A percentile compares a stretch with the other conserved stretches of the same genome.
phyloP scores from a whole-genome alignment of 805 yeast species.

The Ogataea salicorniae region DNA sequence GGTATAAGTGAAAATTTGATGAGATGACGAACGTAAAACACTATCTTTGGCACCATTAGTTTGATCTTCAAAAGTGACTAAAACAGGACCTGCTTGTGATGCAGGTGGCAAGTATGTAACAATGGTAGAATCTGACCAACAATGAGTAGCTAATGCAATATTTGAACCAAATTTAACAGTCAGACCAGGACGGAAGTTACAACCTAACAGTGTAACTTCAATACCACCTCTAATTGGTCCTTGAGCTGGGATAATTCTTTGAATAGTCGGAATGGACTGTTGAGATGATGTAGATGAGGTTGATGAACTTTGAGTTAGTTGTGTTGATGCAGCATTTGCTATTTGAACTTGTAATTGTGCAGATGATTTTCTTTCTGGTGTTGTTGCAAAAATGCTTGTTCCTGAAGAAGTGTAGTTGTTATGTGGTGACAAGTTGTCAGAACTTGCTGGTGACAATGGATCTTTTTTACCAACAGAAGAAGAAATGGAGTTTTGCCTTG shows the following conservation, averaged over 20 bases:
- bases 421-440: slow-evolving; percentile 30
- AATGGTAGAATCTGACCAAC: slow-evolving; percentile 93
- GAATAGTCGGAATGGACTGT: slow-evolving; percentile 49
- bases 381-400: slow-evolving; percentile 27
- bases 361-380: slow-evolving; percentile 27
- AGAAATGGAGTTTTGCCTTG: slow-evolving; percentile 18
- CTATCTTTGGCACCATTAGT: slow-evolving; percentile 10
- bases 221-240: slow-evolving; percentile 97
- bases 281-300: slow-evolving; percentile 1
- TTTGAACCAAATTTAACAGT: slow-evolving; percentile 82
- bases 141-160: slow-evolving; percentile 77
- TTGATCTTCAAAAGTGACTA: slow-evolving; percentile 62
- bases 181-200: slow-evolving; percentile 78
- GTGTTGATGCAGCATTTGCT: background rate
- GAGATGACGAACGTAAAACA: slow-evolving; percentile 24
- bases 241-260: slow-evolving; percentile 88
- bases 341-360: slow-evolving; percentile 3
- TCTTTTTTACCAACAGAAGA: slow-evolving; percentile 22
- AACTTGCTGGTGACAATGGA: slow-evolving; percentile 26
- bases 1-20: slow-evolving; percentile 78
- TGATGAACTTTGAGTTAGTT: background rate
- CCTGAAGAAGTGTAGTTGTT: slow-evolving; percentile 27
- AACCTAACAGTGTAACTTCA: slow-evolving; percentile 87
- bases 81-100: slow-evolving; percentile 80
- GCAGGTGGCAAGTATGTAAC: slow-evolving; percentile 95